Evolutionary conservation across 768 basidiomycete genomes (phyloP).

Genomic region (Fomitopsis serialis): DNA sequence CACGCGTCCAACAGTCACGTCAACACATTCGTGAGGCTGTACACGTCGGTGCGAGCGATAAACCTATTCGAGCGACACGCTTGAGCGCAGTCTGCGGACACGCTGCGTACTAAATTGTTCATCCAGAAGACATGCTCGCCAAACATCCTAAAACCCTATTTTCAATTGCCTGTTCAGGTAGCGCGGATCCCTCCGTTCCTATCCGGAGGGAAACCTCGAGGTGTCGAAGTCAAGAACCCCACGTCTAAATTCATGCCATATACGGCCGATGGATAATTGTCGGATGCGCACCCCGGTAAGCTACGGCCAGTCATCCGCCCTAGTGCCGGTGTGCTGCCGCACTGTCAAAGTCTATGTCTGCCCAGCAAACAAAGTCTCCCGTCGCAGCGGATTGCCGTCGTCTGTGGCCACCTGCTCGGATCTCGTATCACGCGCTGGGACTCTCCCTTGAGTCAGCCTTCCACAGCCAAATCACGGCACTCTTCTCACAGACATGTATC

Average conservation of each 20-base stretch:
- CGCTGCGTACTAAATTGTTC: neutral
- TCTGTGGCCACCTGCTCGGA: neutral
- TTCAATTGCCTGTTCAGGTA: neutral
- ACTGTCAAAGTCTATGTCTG: neutral
- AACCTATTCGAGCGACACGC: neutral
- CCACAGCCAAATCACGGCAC: neutral
- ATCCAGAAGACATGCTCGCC: neutral
- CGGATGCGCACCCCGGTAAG: neutral
- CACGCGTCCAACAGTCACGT: no score
- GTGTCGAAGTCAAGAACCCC: neutral
- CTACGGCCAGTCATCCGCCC: neutral
- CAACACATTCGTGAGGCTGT: no score
- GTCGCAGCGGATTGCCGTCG: neutral
- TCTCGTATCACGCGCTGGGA: neutral
- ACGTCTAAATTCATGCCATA: conserved; percentile 1
- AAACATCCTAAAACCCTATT: neutral
- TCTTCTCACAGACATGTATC: neutral
- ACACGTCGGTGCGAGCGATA: neutral
- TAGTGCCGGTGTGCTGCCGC: neutral
- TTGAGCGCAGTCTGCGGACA: neutral
- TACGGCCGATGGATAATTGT: neutral
- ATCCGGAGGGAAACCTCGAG: neutral
- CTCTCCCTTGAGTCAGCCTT: neutral
- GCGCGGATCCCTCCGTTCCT: neutral
- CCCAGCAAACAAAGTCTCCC: neutral